A percentile compares a stretch with the other conserved stretches of the same genome.
Conservation (phyloP, 1,284 basidiomycete species). For the Neolentinus lepideus region DNA sequence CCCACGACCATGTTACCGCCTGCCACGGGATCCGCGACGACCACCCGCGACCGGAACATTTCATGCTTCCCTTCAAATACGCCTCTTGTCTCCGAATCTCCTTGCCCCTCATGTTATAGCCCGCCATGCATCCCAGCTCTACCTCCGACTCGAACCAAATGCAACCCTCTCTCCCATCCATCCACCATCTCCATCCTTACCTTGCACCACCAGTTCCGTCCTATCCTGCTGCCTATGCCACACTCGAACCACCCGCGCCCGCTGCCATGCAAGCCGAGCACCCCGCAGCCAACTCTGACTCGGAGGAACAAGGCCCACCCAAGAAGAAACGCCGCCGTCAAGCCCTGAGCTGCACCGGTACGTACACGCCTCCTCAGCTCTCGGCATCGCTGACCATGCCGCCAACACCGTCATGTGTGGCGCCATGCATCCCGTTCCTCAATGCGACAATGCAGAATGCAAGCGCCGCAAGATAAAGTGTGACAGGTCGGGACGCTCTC, state of each 20-base stretch:
- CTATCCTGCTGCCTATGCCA: neutral
- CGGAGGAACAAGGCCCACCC: conserved; percentile 42
- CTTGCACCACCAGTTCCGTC: conserved; percentile 33
- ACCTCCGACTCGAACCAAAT: conserved; percentile 5
- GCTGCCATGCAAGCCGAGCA: conserved; percentile 8
- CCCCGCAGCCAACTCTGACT: conserved; percentile 36
- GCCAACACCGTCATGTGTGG: conserved; percentile 8
- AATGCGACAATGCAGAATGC: conserved; percentile 36
- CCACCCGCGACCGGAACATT: neutral
- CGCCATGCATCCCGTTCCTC: too few relatives aligned
- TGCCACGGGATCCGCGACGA: neutral
- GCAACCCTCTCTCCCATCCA: conserved; percentile 46
- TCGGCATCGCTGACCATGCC: conserved; percentile 6
- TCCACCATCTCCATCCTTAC: conserved; percentile 57
- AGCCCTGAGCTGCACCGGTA: conserved; percentile 72
- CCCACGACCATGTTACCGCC: neutral
- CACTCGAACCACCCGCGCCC: neutral
- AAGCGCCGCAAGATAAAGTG: conserved; percentile 58
- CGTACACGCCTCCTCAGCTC: conserved; percentile 16
- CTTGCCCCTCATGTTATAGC: neutral
- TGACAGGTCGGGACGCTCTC: conserved; percentile 37
- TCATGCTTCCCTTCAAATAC: neutral
- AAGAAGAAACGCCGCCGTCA: conserved; percentile 73
- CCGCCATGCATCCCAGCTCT: neutral
- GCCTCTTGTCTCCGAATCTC: neutral